Conservation (phyloP, 805 yeast genomes). For the Pichia insulana region DNA sequence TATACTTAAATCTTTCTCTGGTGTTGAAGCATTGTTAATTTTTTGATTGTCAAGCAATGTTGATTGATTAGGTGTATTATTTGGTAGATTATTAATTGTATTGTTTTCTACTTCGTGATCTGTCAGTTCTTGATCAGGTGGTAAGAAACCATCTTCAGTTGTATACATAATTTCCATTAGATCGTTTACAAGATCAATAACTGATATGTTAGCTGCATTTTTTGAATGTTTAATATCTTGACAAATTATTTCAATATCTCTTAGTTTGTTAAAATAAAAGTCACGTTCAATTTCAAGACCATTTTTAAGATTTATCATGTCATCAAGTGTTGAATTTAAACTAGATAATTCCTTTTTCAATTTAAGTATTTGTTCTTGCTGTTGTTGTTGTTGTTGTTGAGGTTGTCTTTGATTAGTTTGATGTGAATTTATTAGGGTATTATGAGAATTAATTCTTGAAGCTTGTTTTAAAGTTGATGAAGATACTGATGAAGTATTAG, state of each 20-base stretch:
- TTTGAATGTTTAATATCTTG: conserved; percentile 41
- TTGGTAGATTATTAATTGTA: neutral
- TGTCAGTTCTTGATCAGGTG: conserved; percentile 31
- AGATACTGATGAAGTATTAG: neutral
- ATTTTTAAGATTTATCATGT: conserved; percentile 50
- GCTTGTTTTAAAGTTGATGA: neutral
- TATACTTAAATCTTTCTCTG: neutral
- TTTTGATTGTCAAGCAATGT: neutral
- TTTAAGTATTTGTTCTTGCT: neutral
- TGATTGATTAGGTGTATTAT: neutral
- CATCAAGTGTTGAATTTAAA: conserved; percentile 47
- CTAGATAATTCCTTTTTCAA: conserved; percentile 38
- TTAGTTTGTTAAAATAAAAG: conserved; percentile 80
- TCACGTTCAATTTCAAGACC: conserved; percentile 75
- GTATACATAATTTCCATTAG: conserved; percentile 71
- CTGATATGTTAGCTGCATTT: conserved; percentile 17
- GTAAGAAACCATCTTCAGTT: conserved; percentile 77
- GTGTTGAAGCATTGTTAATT: neutral
- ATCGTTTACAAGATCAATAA: conserved; percentile 42
- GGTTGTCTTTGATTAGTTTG: neutral
- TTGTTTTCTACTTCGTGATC: neutral
- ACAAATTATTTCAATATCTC: conserved; percentile 78
- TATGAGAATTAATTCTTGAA: no score
- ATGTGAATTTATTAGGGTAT: no score
- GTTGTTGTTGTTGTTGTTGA: neutral